Evolutionary conservation across 805 yeast genomes (phyloP).

Genomic region (Monosporozyma yasuniensis): DNA sequence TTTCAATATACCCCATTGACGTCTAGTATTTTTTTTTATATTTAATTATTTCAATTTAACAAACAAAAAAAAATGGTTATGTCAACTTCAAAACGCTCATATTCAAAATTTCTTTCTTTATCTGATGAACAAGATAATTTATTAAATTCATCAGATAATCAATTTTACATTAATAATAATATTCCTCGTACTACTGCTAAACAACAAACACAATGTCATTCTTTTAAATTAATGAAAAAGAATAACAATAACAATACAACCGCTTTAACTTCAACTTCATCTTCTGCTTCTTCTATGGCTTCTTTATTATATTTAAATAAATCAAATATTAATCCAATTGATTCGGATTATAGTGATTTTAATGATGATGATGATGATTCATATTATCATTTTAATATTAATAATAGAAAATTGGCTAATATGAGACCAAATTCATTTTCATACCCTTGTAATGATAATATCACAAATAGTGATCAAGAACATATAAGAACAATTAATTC

Average conservation of each 20-base stretch:
- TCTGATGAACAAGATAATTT: neutral
- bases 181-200: neutral
- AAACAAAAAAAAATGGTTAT: neutral
- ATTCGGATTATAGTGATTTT: neutral
- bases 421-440: neutral
- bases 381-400: neutral
- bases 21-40: neutral
- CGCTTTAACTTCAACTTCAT: neutral
- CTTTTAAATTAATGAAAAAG: neutral
- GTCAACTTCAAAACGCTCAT: neutral
- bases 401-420: neutral
- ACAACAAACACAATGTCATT: neutral
- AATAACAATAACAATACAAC: neutral
- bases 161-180: neutral
- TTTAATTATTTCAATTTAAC: neutral
- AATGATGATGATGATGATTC: neutral
- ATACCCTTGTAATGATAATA: neutral
- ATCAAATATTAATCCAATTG: neutral
- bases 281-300: neutral
- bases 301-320: neutral
- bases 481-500: neutral
- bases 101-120: neutral
- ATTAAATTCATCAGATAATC: neutral
- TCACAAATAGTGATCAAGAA: neutral
- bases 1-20: neutral